Base-by-base conservation (phyloP, 306 rosid species). In the Elaeagnus macrophylla region DNA sequence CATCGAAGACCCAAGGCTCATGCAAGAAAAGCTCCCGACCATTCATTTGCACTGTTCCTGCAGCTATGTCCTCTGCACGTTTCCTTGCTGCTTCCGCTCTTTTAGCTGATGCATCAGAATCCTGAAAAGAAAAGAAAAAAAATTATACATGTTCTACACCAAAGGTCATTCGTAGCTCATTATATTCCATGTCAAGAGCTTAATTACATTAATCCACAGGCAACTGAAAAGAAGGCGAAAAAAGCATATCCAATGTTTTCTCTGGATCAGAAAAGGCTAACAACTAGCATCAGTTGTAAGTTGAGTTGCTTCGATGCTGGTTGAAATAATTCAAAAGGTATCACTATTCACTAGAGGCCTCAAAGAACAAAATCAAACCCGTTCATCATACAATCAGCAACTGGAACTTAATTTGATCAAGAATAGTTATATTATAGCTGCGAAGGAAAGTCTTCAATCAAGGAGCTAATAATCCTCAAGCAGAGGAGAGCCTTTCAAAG, bases 1-100 rank as follows among this genome's bases (percentile, higher is more conserved):
- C 72, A 69, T 91, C 83, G 72, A 91, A 86, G 54, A 84, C 93
- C 97, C 93, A 86, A 41, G 97, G 96, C 61, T 91, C 81, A 39
- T 75, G 87, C 39, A 50, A 17, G 67, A 91, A 91, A 73, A 86
- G 83, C 85, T 86, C 95, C 53, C 95, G 72, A 20, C 97, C 96
- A 45, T 91, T 91, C 97, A 84, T 80, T 70, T 66, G 87, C 55
- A 78, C 83, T 10, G 79, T 62, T 59, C 97, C 96, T 2, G 83
- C 60, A 7, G 85, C 86, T 41, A 91, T 74, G 75, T 86, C 96
- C 72, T 86, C 97, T 0, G 74, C 83, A 3, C 89, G 89, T 58
- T 86, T 84, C 77, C 85, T 78, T 2, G 77, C 83, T 17, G 77
- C 75, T 64, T 91, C 96, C n/a, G 81, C 82, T 78, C 79, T 74